A percentile compares a stretch with the other conserved stretches of the same genome.
These are phyloP conservation scores for Penicillium sp. DNA, from an alignment of 2,329 filamentous ascomycete genomes.

Conservation along the genomic window DNA sequence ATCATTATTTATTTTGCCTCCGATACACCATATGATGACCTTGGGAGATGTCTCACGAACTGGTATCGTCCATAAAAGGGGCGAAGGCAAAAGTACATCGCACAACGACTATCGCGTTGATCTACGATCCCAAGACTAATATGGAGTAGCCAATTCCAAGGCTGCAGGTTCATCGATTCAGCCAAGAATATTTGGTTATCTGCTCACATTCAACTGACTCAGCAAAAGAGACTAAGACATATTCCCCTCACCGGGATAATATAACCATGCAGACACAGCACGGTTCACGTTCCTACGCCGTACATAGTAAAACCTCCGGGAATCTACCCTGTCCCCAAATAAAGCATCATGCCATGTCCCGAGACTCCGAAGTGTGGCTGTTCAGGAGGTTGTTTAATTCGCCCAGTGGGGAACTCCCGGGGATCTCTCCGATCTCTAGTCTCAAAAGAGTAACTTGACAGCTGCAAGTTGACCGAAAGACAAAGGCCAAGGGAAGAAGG, in stretches of 20 bases:
- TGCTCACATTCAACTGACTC: background rate
- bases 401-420: slow-evolving; percentile 25
- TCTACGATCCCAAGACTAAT: background rate
- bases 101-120: background rate
- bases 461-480: slow-evolving; percentile 21
- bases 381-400: slow-evolving; percentile 17
- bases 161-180: background rate
- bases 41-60: background rate
- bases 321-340: background rate
- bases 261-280: slow-evolving; percentile 11
- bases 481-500: slow-evolving; percentile 5
- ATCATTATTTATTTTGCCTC: slow-evolving; percentile 1
- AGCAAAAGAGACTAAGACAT: background rate
- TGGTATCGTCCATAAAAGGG: background rate
- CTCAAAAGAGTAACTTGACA: slow-evolving; percentile 34
- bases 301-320: slow-evolving; percentile 25
- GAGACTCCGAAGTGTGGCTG: slow-evolving; percentile 12
- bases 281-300: slow-evolving; percentile 20
- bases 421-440: slow-evolving; percentile 34
- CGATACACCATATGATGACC: background rate
- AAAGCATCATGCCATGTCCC: background rate
- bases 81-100: background rate
- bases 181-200: background rate
- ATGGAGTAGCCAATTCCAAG: background rate
- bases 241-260: background rate